A percentile compares a stretch with the other conserved stretches of the same genome.
These are phyloP conservation scores for Haplographium delicatum DNA, from an alignment of 495 filamentous ascomycete genomes.

Conservation along the genomic window DNA sequence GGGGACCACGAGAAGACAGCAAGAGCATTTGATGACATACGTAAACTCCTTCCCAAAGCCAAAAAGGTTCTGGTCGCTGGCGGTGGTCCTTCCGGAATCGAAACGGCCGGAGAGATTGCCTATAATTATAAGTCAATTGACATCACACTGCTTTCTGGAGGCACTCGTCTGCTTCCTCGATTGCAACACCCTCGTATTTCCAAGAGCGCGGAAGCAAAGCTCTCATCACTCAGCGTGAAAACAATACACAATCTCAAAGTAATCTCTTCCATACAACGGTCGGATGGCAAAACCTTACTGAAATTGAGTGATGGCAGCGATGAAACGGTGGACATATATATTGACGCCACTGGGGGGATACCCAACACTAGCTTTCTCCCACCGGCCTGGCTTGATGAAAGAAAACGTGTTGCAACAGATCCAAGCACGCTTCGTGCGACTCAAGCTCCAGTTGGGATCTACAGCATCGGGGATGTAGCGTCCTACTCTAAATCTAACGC, in stretches of 20 bases:
- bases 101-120: conserved; percentile 54
- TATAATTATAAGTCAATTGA: conserved; percentile 41
- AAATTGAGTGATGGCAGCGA: conserved; percentile 28
- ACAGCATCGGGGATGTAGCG: conserved; percentile 33
- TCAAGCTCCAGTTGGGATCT: conserved; percentile 26
- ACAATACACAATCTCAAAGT: conserved; percentile 29
- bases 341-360: conserved; percentile 31
- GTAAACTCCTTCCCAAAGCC: conserved; percentile 37
- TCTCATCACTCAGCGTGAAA: conserved; percentile 30
- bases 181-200: conserved; percentile 41
- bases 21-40: conserved; percentile 32
- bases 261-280: conserved; percentile 8
- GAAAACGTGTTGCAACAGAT: conserved; percentile 31
- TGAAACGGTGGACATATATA: conserved; percentile 33
- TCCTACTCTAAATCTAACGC: conserved; percentile 28
- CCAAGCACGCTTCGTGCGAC: conserved; percentile 31
- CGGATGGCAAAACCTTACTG: conserved; percentile 28
- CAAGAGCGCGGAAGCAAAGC: conserved; percentile 27
- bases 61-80: conserved; percentile 57
- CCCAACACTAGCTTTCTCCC: conserved; percentile 36
- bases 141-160: conserved; percentile 16
- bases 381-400: conserved; percentile 18
- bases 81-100: conserved; percentile 63
- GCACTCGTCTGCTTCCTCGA: conserved; percentile 28
- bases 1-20: conserved; percentile 20